These are phyloP conservation scores for Saccharum spontaneum DNA, from an alignment of 176 grass and related monocot species.

Conservation along the genomic window DNA sequence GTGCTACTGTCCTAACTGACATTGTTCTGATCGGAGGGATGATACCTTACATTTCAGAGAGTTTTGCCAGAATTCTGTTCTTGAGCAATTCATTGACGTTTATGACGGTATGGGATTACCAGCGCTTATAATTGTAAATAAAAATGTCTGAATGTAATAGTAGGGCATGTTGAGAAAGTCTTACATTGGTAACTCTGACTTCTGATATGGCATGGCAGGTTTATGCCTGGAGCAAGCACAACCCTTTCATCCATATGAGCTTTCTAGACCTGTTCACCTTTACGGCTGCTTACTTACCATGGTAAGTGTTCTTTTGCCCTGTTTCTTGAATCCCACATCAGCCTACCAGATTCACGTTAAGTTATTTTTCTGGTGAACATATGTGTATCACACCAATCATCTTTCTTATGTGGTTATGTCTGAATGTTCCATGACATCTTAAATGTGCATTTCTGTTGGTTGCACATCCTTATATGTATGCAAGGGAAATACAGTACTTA, in stretches of 20 bases:
- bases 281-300: constrained; percentile 95
- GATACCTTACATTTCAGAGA: constrained; percentile 93
- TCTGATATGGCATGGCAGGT: constrained; percentile 57
- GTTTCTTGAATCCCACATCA: background rate
- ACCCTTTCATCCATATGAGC: constrained; percentile 97
- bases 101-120: constrained; percentile 78
- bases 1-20: constrained; percentile 81
- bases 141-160: background rate
- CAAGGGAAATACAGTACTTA: background rate
- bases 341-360: constrained; percentile 14
- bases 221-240: constrained; percentile 99
- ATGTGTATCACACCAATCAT: background rate
- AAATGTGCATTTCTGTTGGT: constrained; percentile 9
- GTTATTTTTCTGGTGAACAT: background rate
- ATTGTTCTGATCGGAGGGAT: constrained; percentile 93
- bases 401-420: background rate
- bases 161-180: background rate
- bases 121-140: background rate
- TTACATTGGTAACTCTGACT: background rate
- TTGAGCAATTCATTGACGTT: constrained; percentile 99
- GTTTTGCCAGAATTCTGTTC: constrained; percentile 91
- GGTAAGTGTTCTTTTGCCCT: constrained; percentile 44
- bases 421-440: background rate
- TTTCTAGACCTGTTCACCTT: constrained; percentile 98
- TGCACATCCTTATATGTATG: background rate